These are phyloP conservation scores for Gossypium arboreum DNA, from an alignment of 345 rosid species.

Conservation along the genomic window DNA sequence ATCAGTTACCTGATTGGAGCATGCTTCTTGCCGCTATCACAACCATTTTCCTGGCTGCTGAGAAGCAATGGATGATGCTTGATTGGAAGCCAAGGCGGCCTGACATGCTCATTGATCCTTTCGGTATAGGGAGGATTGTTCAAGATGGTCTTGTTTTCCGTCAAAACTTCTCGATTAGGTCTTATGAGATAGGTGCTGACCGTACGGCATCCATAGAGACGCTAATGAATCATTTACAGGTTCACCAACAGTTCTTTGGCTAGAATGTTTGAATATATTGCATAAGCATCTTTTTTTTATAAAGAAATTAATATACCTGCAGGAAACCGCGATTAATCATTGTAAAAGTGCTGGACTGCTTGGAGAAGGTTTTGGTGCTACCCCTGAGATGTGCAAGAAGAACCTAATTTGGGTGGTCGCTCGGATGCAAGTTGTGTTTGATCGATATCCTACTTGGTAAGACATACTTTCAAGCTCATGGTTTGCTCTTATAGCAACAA, in stretches of 20 bases:
- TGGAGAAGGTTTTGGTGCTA: slow-evolving; percentile 92
- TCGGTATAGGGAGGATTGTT: slow-evolving; percentile 81
- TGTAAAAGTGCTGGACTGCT: slow-evolving; percentile 78
- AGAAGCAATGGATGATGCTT: slow-evolving; percentile 99
- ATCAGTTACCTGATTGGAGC: slow-evolving; percentile 97
- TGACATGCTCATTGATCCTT: slow-evolving; percentile 85
- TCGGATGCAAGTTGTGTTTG: slow-evolving; percentile 85
- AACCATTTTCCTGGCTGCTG: slow-evolving; percentile 92
- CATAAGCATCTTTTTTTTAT: not conserved
- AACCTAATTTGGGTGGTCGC: slow-evolving; percentile 95
- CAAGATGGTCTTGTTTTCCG: slow-evolving; percentile 84
- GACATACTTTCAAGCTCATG: slow-evolving; percentile 13
- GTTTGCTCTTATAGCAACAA: slow-evolving; percentile 2
- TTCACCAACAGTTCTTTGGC: slow-evolving; percentile 14
- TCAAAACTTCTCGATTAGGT: slow-evolving; percentile 87
- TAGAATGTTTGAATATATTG: not conserved
- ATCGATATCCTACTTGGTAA: slow-evolving; percentile 95
- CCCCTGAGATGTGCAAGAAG: slow-evolving; percentile 91
- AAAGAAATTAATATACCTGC: slow-evolving; percentile 13
- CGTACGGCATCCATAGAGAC: slow-evolving; percentile 97
- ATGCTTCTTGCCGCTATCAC: slow-evolving; percentile 99
- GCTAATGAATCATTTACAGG: slow-evolving; percentile 95
- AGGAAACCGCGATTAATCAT: slow-evolving; percentile 99
- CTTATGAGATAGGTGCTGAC: slow-evolving; percentile 98
- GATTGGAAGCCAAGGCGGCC: slow-evolving; percentile 93